These are phyloP conservation scores for Aureobasidium zeae DNA, from an alignment of 2,329 filamentous ascomycete genomes.

Conservation along the genomic window DNA sequence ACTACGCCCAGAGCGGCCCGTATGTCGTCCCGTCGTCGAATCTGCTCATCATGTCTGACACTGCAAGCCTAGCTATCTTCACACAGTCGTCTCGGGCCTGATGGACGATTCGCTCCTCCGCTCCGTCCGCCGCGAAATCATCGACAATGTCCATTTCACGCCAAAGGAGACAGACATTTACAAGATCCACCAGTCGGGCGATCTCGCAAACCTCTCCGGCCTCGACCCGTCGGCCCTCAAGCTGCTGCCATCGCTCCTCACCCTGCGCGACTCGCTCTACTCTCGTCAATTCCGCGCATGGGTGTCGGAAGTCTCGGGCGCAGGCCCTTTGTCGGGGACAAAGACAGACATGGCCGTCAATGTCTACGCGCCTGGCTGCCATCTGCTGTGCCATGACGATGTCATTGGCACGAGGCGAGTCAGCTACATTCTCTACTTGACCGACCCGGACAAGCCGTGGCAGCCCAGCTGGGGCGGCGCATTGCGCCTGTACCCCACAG, in stretches of 20 bases:
- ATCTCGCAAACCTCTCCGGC: slow-evolving; percentile 92
- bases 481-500: slow-evolving; percentile 72
- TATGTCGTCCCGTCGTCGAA: slow-evolving; percentile 15
- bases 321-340: slow-evolving; percentile 75
- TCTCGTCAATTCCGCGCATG: slow-evolving; percentile 83
- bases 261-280: slow-evolving; percentile 90
- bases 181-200: slow-evolving; percentile 97
- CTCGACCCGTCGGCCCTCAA: slow-evolving; percentile 77
- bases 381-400: slow-evolving; percentile 93
- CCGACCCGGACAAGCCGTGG: slow-evolving; percentile 86
- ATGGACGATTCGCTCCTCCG: slow-evolving; percentile 76
- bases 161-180: slow-evolving; percentile 99
- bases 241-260: slow-evolving; percentile 79
- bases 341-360: slow-evolving; percentile 99
- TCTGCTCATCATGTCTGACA: not conserved
- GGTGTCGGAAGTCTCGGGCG: slow-evolving; percentile 73
- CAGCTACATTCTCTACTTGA: slow-evolving; percentile 94
- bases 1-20: slow-evolving; percentile 56
- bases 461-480: slow-evolving; percentile 87
- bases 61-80: slow-evolving; percentile 64
- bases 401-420: slow-evolving; percentile 94
- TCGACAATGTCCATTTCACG: slow-evolving; percentile 84
- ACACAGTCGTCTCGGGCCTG: slow-evolving; percentile 76
- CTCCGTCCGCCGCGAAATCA: slow-evolving; percentile 75
- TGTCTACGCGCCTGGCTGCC: slow-evolving; percentile 92